Evolutionary conservation across 129 eudicot species (phyloP).

Genomic region (Kitagawia praeruptora): DNA sequence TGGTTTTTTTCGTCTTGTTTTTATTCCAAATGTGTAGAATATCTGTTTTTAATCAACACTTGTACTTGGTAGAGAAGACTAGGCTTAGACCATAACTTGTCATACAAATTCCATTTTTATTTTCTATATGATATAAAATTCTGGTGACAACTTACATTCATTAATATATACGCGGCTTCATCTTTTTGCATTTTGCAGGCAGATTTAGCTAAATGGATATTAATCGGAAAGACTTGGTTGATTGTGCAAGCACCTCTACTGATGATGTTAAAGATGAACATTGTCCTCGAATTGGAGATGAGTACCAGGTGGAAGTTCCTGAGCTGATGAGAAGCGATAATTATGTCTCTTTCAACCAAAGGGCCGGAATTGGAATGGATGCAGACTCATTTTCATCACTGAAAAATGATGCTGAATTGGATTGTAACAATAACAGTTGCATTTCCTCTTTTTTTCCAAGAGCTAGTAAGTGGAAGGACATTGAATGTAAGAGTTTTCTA

Average conservation of each 20-base stretch:
- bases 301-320: slow-evolving; percentile 10
- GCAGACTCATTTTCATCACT: neutral
- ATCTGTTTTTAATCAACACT: too few species aligned
- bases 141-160: neutral
- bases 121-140: neutral
- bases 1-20: too few species aligned
- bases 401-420: neutral
- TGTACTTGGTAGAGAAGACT: too few species aligned
- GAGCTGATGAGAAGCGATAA: neutral
- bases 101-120: too few species aligned
- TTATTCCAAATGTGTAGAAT: too few species aligned
- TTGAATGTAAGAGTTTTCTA: slow-evolving; percentile 40
- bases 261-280: slow-evolving; percentile 3
- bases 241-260: too few species aligned
- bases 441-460: slow-evolving; percentile 23
- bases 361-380: neutral
- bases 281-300: slow-evolving; percentile 38
- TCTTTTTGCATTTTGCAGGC: neutral
- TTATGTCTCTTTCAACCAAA: neutral
- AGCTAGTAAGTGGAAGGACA: slow-evolving; percentile 32
- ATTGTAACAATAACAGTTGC: neutral
- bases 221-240: slow-evolving; percentile 11
- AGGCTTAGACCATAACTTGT: neutral
- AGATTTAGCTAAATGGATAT: slow-evolving; percentile 17
- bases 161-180: neutral